phyloP scores from a whole-genome alignment of 805 yeast species.

The Cyberlindnera japonica region DNA sequence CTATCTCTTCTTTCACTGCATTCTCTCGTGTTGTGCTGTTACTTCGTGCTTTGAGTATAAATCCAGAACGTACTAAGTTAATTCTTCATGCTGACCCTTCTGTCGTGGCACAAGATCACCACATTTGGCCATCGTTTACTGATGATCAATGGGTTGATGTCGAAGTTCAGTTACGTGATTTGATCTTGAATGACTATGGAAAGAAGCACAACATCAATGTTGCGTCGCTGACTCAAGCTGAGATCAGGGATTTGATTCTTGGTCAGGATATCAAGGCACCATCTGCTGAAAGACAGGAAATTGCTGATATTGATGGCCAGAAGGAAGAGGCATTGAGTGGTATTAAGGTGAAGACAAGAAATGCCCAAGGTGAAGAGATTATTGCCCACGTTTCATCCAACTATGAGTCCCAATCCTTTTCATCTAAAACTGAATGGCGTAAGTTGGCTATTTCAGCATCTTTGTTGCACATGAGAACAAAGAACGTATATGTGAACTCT shows the following conservation, averaged over 20 bases:
- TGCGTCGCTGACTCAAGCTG: conserved; percentile 85
- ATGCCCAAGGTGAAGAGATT: conserved; percentile 95
- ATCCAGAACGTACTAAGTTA: conserved; percentile 70
- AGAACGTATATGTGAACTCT: conserved; percentile 67
- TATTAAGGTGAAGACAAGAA: conserved; percentile 77
- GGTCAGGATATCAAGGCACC: conserved; percentile 95
- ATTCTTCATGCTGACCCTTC: conserved; percentile 74
- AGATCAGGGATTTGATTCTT: conserved; percentile 86
- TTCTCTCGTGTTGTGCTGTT: conserved; percentile 82
- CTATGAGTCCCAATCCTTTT: conserved; percentile 80
- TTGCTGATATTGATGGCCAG: conserved; percentile 65
- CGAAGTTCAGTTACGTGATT: conserved; percentile 82
- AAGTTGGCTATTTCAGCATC: conserved; percentile 76
- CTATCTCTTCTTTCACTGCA: conserved; percentile 86
- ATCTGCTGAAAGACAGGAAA: conserved; percentile 78
- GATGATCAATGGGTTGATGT: conserved; percentile 91
- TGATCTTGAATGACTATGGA: conserved; percentile 82
- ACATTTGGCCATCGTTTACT: conserved; percentile 87
- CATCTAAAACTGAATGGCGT: conserved; percentile 90
- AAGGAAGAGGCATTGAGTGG: conserved; percentile 40
- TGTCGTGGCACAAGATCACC: conserved; percentile 68
- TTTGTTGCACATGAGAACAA: conserved; percentile 66
- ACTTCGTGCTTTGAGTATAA: conserved; percentile 77
- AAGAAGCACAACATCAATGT: conserved; percentile 82
- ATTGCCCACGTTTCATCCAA: conserved; percentile 88